Percentiles rank a stretch among this genome's conserved stretches.
Evolutionary conservation across 2,329 filamentous ascomycete genomes (phyloP).

Genomic region (Dactylellina leptospora): DNA sequence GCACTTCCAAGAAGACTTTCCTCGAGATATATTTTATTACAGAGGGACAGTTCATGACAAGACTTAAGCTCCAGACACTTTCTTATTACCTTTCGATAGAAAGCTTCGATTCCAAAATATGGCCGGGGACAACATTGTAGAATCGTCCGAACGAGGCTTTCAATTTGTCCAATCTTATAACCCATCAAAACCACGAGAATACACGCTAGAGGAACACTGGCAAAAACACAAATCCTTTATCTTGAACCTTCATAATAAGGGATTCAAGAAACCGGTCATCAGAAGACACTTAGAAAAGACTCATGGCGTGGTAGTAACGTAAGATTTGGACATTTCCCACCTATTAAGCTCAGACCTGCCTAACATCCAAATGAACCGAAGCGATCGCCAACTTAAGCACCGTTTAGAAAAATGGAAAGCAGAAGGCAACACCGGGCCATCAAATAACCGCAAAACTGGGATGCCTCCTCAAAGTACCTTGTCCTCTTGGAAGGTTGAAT

Average conservation of each 20-base stretch:
- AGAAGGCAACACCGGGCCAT: neutral
- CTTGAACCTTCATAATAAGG: neutral
- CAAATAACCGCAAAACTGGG: too few relatives aligned
- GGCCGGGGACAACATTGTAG: too few relatives aligned
- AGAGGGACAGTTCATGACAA: too few relatives aligned
- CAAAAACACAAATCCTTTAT: neutral
- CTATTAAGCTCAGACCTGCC: neutral
- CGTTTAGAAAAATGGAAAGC: slow-evolving; percentile 1
- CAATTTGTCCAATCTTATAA: neutral
- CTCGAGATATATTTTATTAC: too few relatives aligned
- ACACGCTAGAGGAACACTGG: neutral
- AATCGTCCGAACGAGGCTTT: too few relatives aligned
- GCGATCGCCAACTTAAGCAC: slow-evolving; percentile 1
- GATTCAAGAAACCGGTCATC: neutral
- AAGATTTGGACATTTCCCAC: neutral
- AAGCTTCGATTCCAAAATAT: too few relatives aligned
- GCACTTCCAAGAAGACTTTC: too few relatives aligned
- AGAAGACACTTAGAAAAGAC: neutral
- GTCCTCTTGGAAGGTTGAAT: too few relatives aligned
- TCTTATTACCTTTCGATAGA: too few relatives aligned
- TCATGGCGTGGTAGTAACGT: neutral
- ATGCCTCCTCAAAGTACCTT: too few relatives aligned
- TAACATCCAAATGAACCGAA: neutral
- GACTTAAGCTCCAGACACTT: too few relatives aligned
- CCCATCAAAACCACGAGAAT: neutral